Conservation (phyloP, 345 rosid genomes). For the Boechera divaricarpa region DNA sequence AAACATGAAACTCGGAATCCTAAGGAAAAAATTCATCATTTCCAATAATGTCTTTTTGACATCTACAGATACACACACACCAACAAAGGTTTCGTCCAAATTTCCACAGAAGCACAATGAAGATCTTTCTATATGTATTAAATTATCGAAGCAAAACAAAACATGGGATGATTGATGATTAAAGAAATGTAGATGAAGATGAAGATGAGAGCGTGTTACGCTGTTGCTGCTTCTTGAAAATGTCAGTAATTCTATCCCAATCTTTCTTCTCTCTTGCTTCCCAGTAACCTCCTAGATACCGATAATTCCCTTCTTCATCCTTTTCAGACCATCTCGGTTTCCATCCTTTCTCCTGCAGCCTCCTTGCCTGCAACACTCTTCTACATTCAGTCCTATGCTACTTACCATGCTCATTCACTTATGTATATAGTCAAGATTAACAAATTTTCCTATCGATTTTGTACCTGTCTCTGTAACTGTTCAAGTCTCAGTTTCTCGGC, state of each 20-base stretch:
- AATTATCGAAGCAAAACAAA: slow-evolving; percentile 7
- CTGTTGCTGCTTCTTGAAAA: slow-evolving; percentile 67
- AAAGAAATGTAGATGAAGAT: slow-evolving; percentile 28
- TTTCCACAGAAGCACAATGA: slow-evolving; percentile 44
- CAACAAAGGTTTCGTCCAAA: slow-evolving; percentile 43
- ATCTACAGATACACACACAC: slow-evolving; percentile 36
- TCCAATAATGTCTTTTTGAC: slow-evolving; percentile 20
- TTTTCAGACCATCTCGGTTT: slow-evolving; percentile 90
- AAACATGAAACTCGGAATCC: neutral
- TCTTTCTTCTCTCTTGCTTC: slow-evolving; percentile 74
- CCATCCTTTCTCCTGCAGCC: slow-evolving; percentile 98
- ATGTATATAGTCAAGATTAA: neutral
- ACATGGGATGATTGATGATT: slow-evolving; percentile 22
- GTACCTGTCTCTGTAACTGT: slow-evolving; percentile 97
- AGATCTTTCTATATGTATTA: slow-evolving; percentile 35
- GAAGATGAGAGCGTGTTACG: slow-evolving; percentile 47
- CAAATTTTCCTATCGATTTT: neutral
- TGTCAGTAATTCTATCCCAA: slow-evolving; percentile 75
- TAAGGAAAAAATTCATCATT: slow-evolving; percentile 4
- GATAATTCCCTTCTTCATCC: slow-evolving; percentile 89
- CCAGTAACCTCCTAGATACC: slow-evolving; percentile 89
- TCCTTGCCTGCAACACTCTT: slow-evolving; percentile 75
- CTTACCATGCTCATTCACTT: slow-evolving; percentile 19
- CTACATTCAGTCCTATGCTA: slow-evolving; percentile 18
- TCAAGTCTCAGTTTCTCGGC: slow-evolving; percentile 95